Evolutionary conservation across 208 protist species (phyloP).

Genomic region (Leishmania braziliensis): DNA sequence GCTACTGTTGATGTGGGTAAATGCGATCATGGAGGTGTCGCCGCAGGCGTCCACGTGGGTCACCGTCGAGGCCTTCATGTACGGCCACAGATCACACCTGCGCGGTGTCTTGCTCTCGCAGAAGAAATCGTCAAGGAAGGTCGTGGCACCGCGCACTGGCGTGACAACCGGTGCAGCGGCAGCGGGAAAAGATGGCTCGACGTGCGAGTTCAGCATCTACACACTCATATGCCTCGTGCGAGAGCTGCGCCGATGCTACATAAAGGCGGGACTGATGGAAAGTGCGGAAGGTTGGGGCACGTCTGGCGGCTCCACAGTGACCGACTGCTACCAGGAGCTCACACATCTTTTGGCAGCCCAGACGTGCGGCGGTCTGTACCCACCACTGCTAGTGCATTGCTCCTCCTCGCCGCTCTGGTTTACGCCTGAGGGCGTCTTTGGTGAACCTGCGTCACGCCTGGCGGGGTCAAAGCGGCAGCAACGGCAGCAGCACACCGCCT

Average conservation of each 20-base stretch:
- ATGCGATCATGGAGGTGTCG: slow-evolving; percentile 61
- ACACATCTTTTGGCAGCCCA: slow-evolving; percentile 48
- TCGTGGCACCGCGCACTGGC: background rate
- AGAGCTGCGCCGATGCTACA: slow-evolving; percentile 47
- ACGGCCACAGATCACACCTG: slow-evolving; percentile 5
- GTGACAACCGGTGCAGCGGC: background rate
- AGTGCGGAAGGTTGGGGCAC: background rate
- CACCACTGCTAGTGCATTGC: slow-evolving; percentile 68
- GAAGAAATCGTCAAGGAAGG: slow-evolving; percentile 1
- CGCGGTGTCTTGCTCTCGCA: slow-evolving; percentile 13
- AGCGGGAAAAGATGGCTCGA: background rate
- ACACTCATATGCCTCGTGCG: slow-evolving; percentile 61
- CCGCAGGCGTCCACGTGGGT: slow-evolving; percentile 39
- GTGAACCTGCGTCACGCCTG: slow-evolving; percentile 1
- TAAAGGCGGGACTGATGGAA: slow-evolving; percentile 14
- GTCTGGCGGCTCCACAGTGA: background rate
- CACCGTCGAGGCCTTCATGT: slow-evolving; percentile 23
- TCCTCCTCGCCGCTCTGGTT: slow-evolving; percentile 34
- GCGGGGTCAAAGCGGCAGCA: slow-evolving; percentile 13
- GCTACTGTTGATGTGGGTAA: slow-evolving; percentile 78
- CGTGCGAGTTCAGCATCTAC: slow-evolving; percentile 40
- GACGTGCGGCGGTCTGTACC: slow-evolving; percentile 64
- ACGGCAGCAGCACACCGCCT: slow-evolving; percentile 28
- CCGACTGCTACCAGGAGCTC: slow-evolving; percentile 48
- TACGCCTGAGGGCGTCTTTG: slow-evolving; percentile 28